phyloP scores from a whole-genome alignment of 2,329 filamentous ascomycete genomes.

The Setomelanomma holmii region DNA sequence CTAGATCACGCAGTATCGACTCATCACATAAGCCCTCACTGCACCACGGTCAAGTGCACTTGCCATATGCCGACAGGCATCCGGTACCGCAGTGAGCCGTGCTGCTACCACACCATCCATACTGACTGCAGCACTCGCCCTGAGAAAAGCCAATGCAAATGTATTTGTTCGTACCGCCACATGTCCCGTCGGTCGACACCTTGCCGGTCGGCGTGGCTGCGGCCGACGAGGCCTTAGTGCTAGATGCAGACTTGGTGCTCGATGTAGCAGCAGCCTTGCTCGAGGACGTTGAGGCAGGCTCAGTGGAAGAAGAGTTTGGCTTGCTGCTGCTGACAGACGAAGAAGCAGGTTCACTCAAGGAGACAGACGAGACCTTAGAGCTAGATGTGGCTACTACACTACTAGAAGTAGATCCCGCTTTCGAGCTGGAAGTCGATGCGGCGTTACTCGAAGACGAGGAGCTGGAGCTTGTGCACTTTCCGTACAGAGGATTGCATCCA shows the following conservation, averaged over 20 bases:
- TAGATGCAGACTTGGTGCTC: not conserved
- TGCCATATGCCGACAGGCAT: not conserved
- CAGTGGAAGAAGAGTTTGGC: no score
- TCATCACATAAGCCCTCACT: no score
- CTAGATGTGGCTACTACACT: not conserved
- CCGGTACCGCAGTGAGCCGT: not conserved
- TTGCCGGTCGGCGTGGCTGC: not conserved
- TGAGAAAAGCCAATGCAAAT: not conserved
- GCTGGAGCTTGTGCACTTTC: slow-evolving; percentile 7
- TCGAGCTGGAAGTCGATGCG: not conserved
- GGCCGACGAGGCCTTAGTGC: not conserved
- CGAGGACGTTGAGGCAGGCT: not conserved
- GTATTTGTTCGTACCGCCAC: not conserved
- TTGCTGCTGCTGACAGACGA: no score
- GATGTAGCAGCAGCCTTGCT: no score
- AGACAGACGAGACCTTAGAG: no score
- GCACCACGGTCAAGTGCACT: not conserved
- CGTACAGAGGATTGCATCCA: slow-evolving; percentile 10
- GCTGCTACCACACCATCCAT: not conserved
- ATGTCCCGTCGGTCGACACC: not conserved
- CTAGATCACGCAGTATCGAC: no score
- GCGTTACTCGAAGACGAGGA: not conserved
- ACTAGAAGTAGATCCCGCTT: not conserved
- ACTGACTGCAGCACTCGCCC: not conserved
- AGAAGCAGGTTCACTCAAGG: no score